phyloP scores from a whole-genome alignment of 2,329 filamentous ascomycete species.

The Mycosphaerella arachidis region DNA sequence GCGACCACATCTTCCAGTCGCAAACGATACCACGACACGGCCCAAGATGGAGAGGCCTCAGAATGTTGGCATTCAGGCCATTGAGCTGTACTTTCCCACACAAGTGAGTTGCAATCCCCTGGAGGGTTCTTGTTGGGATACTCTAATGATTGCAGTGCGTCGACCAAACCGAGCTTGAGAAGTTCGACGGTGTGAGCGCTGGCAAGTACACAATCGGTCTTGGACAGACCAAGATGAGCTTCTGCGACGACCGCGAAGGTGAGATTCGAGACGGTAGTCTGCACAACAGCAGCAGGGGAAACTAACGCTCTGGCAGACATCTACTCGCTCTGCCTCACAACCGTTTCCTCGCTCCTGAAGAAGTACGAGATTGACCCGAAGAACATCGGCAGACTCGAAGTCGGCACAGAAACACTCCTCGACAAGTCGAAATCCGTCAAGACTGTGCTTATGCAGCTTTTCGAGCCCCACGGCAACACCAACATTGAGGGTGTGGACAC shows the following conservation, averaged over 20 bases:
- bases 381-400: slow-evolving; percentile 49
- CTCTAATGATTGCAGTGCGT: slow-evolving; percentile 42
- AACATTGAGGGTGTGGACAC: slow-evolving; percentile 53
- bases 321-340: slow-evolving; percentile 51
- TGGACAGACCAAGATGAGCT: slow-evolving; percentile 53
- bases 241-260: slow-evolving; percentile 53
- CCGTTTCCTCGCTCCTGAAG: slow-evolving; percentile 48
- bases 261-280: slow-evolving; percentile 3
- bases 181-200: slow-evolving; percentile 50
- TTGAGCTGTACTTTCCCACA: slow-evolving; percentile 52
- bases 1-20: background rate
- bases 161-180: slow-evolving; percentile 51
- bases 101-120: slow-evolving; percentile 37
- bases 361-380: slow-evolving; percentile 51
- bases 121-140: background rate
- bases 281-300: background rate
- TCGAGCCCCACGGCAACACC: slow-evolving; percentile 49
- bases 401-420: slow-evolving; percentile 51
- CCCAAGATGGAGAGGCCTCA: slow-evolving; percentile 44
- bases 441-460: slow-evolving; percentile 52
- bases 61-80: slow-evolving; percentile 52
- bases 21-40: slow-evolving; percentile 8
- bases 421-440: slow-evolving; percentile 55
- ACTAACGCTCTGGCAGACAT: slow-evolving; percentile 39
- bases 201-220: slow-evolving; percentile 54